Evolutionary conservation across 2,329 filamentous ascomycete genomes (phyloP).

Genomic region (Dothistroma septosporum): DNA sequence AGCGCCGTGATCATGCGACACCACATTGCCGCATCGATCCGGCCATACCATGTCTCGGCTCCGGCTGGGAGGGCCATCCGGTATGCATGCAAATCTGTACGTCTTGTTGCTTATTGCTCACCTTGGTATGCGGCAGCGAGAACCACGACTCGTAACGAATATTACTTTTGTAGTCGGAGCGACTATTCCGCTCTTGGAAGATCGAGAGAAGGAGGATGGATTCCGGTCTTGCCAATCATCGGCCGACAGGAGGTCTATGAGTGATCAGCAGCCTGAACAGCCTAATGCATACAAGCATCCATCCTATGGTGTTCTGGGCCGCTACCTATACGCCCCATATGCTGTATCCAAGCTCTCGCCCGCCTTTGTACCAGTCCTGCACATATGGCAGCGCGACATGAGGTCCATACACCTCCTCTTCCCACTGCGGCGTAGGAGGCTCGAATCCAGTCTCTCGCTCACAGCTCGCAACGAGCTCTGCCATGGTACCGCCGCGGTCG

Average conservation of each 20-base stretch:
- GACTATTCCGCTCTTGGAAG: not conserved
- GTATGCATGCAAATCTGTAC: not conserved
- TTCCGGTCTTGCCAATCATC: not conserved
- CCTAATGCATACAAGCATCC: not conserved
- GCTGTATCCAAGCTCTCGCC: slow-evolving; percentile 21
- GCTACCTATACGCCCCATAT: slow-evolving; percentile 20
- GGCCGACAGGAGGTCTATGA: not conserved
- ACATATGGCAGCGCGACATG: slow-evolving; percentile 28
- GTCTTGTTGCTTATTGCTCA: not conserved
- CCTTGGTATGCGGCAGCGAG: not conserved
- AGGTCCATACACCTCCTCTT: slow-evolving; percentile 27
- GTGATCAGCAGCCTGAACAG: not conserved
- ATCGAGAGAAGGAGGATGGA: not conserved
- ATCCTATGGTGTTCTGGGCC: not conserved
- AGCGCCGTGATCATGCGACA: not conserved
- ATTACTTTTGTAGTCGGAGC: not conserved
- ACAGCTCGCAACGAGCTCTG: slow-evolving; percentile 23
- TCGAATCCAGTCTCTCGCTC: slow-evolving; percentile 26
- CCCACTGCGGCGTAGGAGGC: slow-evolving; percentile 24
- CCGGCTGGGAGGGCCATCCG: not conserved
- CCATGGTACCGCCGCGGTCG: slow-evolving; percentile 24
- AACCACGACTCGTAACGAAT: not conserved
- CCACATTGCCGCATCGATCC: not conserved
- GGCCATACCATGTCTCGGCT: not conserved
- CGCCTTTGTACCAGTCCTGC: slow-evolving; percentile 25